A percentile compares a stretch with the other conserved stretches of the same genome.
phyloP scores from a whole-genome alignment of 768 basidiomycete species.

The Pulveroboletus sp. region DNA sequence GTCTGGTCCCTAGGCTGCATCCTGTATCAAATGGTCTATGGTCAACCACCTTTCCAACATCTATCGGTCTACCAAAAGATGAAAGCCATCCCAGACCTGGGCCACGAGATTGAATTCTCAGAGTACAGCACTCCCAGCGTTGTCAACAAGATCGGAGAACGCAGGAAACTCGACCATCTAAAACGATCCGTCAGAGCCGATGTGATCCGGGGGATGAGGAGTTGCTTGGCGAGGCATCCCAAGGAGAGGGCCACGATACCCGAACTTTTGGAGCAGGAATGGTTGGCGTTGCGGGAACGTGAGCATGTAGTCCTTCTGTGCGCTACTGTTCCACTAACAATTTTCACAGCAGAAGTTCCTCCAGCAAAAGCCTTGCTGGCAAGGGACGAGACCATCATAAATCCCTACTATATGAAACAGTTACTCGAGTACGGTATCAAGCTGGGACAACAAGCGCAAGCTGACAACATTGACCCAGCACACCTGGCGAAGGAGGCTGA shows the following conservation, averaged over 20 bases:
- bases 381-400: constrained; percentile 66
- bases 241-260: constrained; percentile 88
- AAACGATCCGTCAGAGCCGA: constrained; percentile 65
- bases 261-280: constrained; percentile 76
- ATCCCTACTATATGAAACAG: constrained; percentile 76
- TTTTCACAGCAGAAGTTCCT: constrained; percentile 23
- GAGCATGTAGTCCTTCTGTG: constrained; percentile 6
- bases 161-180: constrained; percentile 61
- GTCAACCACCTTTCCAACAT: constrained; percentile 86
- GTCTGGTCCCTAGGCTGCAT: constrained; percentile 99
- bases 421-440: constrained; percentile 67
- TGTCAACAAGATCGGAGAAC: constrained; percentile 32
- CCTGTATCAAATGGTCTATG: constrained; percentile 98
- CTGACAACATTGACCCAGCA: constrained; percentile 42
- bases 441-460: constrained; percentile 43
- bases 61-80: constrained; percentile 85
- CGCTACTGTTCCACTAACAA: background rate
- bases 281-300: constrained; percentile 57
- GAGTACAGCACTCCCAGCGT: constrained; percentile 52
- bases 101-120: constrained; percentile 79
- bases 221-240: constrained; percentile 72
- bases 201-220: constrained; percentile 79
- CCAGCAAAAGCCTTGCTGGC: constrained; percentile 34
- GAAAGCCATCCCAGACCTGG: constrained; percentile 83
- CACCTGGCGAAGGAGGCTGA: constrained; percentile 51